Base-by-base conservation (phyloP, 768 basidiomycete species). In the Multifurca ochricompacta region DNA sequence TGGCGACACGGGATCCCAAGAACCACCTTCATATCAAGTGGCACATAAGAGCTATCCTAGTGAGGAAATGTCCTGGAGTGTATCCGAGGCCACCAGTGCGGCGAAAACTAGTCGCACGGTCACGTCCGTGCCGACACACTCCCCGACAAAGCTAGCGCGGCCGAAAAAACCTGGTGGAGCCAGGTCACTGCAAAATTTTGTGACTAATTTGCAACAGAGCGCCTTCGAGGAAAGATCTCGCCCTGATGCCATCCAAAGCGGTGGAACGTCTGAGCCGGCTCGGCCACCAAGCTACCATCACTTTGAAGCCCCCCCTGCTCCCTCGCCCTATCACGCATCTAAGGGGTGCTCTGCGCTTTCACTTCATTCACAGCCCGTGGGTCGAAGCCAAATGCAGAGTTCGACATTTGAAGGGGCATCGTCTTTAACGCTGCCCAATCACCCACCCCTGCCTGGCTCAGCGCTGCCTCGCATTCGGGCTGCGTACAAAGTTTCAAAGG, bases 381-480 rank as follows among this genome's bases (percentile, higher is more conserved):
- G 31, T 16, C 48, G 54, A 31, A 34, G 36, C 14, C 42, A 13
- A 11, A 56, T 34, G 19, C 36, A 44, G 23, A 34, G 36, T 16
- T 11, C 43, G 14, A 23, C 42, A 23, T 25, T 18, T 6, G 16
- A 23, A n/a, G 42, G 35, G 1, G 28, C 11, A 14, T 23, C 48
- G 21, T 36, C 35, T 30, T 28, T 44, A 6, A 18, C 35, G 28
- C 30, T 45, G 28, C 54, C 48, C 28, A 10, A 3, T n/a, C 16
- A 30, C 2, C 54, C 54, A 21, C 19, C 21, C 4, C 13, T 49
- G 35, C 28, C 54, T 7, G 21, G 6, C 35, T 51, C 54, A 9
- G 48, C 54, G 9, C 21, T 39, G 25, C 45, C 54, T 8, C 54
- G 54, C 30, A 51, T 56, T 19, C 48, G 31, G 35, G 54, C 54